Conservation (phyloP, 306 rosid genomes). For the Sicyos edulis region DNA sequence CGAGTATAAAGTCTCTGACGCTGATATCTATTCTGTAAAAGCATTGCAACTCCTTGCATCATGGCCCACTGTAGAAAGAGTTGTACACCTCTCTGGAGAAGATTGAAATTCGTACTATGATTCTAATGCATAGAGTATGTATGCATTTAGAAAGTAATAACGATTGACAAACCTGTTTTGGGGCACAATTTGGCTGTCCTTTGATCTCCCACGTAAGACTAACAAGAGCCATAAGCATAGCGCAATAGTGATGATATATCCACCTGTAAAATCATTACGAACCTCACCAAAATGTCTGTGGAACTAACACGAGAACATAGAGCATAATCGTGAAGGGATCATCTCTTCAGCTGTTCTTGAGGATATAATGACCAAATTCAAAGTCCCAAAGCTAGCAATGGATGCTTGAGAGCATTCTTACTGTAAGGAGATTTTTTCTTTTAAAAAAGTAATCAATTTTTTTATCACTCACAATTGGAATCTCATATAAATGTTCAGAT, state of each 20-base stretch:
- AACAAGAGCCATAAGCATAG: slow-evolving; percentile 90
- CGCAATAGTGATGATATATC: slow-evolving; percentile 98
- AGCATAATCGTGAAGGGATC: slow-evolving; percentile 62
- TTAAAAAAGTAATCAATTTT: background rate
- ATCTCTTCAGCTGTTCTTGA: too few relatives aligned
- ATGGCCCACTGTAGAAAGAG: slow-evolving; percentile 98
- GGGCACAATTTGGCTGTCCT: slow-evolving; percentile 87
- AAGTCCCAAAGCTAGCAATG: background rate
- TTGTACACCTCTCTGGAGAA: slow-evolving; percentile 85
- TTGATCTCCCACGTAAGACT: slow-evolving; percentile 99
- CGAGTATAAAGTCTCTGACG: slow-evolving; percentile 98
- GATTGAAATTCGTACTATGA: slow-evolving; percentile 16
- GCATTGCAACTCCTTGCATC: slow-evolving; percentile 99
- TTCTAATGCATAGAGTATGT: background rate
- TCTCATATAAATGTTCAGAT: background rate
- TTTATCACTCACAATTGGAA: background rate
- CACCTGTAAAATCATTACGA: slow-evolving; percentile 54
- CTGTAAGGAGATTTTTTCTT: background rate
- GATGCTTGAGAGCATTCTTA: background rate
- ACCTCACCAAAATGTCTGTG: slow-evolving; percentile 38
- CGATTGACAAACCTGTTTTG: slow-evolving; percentile 60
- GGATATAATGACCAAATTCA: too few relatives aligned
- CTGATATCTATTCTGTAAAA: slow-evolving; percentile 94
- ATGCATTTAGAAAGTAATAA: background rate
- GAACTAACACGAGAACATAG: slow-evolving; percentile 77